Conservation (phyloP, 2,329 filamentous ascomycete species). For the Allantophomopsis cytisporea region DNA sequence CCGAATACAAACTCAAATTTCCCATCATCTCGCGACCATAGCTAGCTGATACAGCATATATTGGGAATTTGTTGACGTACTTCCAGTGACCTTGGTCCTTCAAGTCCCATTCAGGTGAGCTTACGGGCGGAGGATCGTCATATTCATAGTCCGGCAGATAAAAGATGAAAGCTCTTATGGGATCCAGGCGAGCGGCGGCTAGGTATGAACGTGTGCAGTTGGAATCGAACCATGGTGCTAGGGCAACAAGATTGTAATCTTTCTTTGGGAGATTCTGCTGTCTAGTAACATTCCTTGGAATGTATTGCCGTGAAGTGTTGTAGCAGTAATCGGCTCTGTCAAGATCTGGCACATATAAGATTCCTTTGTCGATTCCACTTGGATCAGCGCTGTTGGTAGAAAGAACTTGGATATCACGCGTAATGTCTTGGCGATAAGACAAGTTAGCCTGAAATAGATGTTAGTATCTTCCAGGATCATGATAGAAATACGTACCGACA, state of each 20-base stretch:
- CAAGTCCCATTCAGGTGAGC: slow-evolving; percentile 56
- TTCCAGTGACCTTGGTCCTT: slow-evolving; percentile 62
- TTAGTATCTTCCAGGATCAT: neutral
- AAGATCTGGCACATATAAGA: slow-evolving; percentile 76
- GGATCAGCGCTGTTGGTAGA: slow-evolving; percentile 51
- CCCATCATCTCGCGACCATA: slow-evolving; percentile 56
- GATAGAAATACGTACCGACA: too few species aligned
- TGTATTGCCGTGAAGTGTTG: slow-evolving; percentile 44
- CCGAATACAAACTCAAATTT: slow-evolving; percentile 64
- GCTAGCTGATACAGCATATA: slow-evolving; percentile 66
- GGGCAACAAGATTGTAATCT: slow-evolving; percentile 62
- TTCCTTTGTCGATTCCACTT: slow-evolving; percentile 53
- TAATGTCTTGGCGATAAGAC: slow-evolving; percentile 19
- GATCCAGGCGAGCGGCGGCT: slow-evolving; percentile 38
- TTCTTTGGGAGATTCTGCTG: slow-evolving; percentile 52
- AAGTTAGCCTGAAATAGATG: slow-evolving; percentile 12
- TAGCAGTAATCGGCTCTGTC: slow-evolving; percentile 43
- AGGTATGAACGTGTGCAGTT: slow-evolving; percentile 67
- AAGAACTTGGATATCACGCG: slow-evolving; percentile 60
- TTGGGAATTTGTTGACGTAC: slow-evolving; percentile 55
- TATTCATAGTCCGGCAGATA: slow-evolving; percentile 43
- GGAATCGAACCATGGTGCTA: slow-evolving; percentile 74
- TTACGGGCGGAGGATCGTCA: slow-evolving; percentile 48
- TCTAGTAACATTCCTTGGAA: slow-evolving; percentile 66
- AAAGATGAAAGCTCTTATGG: slow-evolving; percentile 49